Conservation (phyloP, 148 eudicot genomes). For the Rhododendron simsii region DNA sequence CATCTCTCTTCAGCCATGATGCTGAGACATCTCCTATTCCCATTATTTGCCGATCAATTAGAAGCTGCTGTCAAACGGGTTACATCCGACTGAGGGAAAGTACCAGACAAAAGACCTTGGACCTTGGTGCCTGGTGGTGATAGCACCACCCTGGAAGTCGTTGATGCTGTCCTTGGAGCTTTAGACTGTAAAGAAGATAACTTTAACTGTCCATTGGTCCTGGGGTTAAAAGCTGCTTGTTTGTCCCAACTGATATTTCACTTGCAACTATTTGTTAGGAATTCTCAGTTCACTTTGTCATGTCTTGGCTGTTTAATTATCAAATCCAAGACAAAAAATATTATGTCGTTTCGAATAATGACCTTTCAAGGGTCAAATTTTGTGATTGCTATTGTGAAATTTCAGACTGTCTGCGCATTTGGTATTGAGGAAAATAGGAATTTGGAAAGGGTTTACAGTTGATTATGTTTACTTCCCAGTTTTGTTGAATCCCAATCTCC, state of each 20-base stretch:
- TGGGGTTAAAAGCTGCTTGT: neutral
- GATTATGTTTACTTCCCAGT: neutral
- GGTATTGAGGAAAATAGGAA: neutral
- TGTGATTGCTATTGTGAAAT: neutral
- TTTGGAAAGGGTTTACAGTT: neutral
- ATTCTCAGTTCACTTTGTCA: neutral
- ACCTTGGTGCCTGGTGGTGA: slow-evolving; percentile 6
- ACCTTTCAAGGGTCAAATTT: neutral
- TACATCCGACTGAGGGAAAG: slow-evolving; percentile 28
- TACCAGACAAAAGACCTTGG: slow-evolving; percentile 39
- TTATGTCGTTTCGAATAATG: neutral
- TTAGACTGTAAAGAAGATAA: slow-evolving; percentile 19
- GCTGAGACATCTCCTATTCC: too few relatives aligned
- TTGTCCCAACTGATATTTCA: neutral
- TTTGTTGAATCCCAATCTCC: neutral
- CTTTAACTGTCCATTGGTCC: neutral
- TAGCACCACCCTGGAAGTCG: slow-evolving; percentile 39
- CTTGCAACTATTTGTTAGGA: neutral
- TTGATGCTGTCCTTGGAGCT: slow-evolving; percentile 32
- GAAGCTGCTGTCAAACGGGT: slow-evolving; percentile 44
- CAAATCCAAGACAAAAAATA: neutral
- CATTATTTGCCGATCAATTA: slow-evolving; percentile 29
- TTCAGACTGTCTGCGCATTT: neutral
- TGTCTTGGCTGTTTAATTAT: neutral
- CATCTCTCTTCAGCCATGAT: too few relatives aligned